A percentile compares a stretch with the other conserved stretches of the same genome.
These are phyloP conservation scores for Dothiorella sarmentorum DNA, from an alignment of 2,329 filamentous ascomycete genomes.

Conservation along the genomic window DNA sequence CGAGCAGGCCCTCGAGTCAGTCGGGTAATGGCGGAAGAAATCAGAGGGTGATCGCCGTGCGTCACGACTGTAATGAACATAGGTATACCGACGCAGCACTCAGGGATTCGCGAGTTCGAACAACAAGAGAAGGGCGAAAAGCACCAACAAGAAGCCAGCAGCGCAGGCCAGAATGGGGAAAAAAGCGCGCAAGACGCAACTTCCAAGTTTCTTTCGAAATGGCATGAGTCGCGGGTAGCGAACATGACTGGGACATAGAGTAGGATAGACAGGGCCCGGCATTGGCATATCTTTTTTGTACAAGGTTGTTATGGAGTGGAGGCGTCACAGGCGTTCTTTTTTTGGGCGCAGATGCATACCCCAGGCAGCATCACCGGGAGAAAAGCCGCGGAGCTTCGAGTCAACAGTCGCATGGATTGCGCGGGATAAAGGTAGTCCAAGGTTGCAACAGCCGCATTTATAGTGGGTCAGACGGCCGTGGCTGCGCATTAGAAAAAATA, in stretches of 20 bases:
- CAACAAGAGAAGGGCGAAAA: no score
- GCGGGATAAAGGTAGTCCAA: conserved; percentile 13
- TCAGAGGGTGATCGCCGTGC: conserved; percentile 12
- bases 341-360: conserved; percentile 14
- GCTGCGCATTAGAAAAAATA: conserved; percentile 16
- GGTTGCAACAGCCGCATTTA: conserved; percentile 15
- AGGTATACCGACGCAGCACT: conserved; percentile 9
- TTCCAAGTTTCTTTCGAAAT: conserved; percentile 8
- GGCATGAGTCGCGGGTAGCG: conserved; percentile 16
- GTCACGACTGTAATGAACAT: conserved; percentile 17
- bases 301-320: conserved; percentile 17
- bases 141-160: conserved; percentile 1
- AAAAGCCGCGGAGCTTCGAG: conserved; percentile 16
- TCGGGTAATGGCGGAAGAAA: conserved; percentile 17
- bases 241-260: conserved; percentile 12
- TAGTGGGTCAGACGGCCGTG: conserved; percentile 18
- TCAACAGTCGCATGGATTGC: conserved; percentile 18
- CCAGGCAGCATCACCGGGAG: conserved; percentile 18
- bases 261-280: conserved; percentile 12
- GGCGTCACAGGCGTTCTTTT: conserved; percentile 18
- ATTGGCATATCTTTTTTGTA: conserved; percentile 19
- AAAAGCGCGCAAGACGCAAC: conserved; percentile 14
- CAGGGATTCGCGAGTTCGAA: neutral
- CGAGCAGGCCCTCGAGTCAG: conserved; percentile 11
- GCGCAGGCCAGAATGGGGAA: conserved; percentile 6